Base-by-base conservation (phyloP, 1,284 basidiomycete genomes). In the Cerioporus squamosus region DNA sequence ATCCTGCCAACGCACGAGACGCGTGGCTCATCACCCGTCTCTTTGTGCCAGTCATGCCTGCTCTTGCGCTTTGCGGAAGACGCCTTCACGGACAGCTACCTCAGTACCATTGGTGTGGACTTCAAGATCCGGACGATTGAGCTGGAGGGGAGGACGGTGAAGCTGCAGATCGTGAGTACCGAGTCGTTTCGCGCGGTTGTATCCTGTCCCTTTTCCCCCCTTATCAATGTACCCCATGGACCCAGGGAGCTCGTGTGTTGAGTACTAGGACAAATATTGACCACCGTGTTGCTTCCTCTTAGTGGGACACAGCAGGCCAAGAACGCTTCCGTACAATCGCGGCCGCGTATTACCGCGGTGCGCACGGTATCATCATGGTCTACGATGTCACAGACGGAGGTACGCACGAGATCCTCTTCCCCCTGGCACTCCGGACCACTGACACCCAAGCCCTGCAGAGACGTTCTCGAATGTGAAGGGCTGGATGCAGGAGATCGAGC, bases 121-220 rank as follows among this genome's bases (percentile, higher is more conserved):
- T 99, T 99, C 84, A 99, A 99, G 90, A 99, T 99, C 79, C 85
- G 97, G 69, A 99, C 97, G 46, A 99, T 99, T 76, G 97, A 99
- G 78, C 84, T 99, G 56, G 97, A 99, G 76, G 97, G 97, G 65
- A 99, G 98, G 92, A 98, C 95, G 1, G 95, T 99, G 72, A 99
- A 99, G 79, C 86, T 99, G 64, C 97, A 99, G 79, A 99, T 99
- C 77, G 96, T 98, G 75, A 81, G 95, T 87, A n/a, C 20, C 42
- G n/a, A n/a, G n/a, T 43, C 3, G 22, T 39, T 6, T 48, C 9
- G 38, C 3, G n/a, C 26, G 15, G 9, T 40, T 43, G 18, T 29
- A n/a, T 22, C 22, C 20, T 22, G 18, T 36, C 6, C 22, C 24
- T 12, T 31, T 3, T 8, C n/a, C 15, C 9, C 18, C 17, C 31